Percentiles rank a stretch among this genome's conserved stretches.
phyloP scores from a whole-genome alignment of 2,329 filamentous ascomycete genomes.

The Diaporthe australafricana region DNA sequence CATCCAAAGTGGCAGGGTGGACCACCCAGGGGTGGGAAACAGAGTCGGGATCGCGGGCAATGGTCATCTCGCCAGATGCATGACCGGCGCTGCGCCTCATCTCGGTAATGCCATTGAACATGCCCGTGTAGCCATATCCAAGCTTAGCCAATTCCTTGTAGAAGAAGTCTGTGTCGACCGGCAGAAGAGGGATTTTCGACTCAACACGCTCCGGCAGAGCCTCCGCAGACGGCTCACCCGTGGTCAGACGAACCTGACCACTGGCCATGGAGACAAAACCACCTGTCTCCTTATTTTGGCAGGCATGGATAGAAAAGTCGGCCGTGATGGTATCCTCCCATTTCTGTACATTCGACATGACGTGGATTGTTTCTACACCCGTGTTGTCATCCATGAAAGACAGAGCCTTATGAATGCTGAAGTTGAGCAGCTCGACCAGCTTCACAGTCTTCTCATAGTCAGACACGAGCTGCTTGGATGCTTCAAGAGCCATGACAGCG shows the following conservation, averaged over 20 bases:
- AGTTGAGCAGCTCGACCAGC: conserved; percentile 39
- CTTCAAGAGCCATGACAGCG: conserved; percentile 40
- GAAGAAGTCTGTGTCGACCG: conserved; percentile 30
- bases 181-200: conserved; percentile 9
- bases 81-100: conserved; percentile 5
- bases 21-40: conserved; percentile 1
- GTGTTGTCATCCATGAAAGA: conserved; percentile 36
- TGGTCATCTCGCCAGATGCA: not conserved
- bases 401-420: conserved; percentile 40
- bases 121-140: conserved; percentile 33
- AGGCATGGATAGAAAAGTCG: conserved; percentile 4
- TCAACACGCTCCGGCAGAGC: conserved; percentile 1
- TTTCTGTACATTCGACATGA: not conserved
- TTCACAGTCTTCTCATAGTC: not conserved
- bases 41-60: not conserved
- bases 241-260: not conserved
- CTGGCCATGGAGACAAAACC: conserved; percentile 9
- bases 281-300: not conserved
- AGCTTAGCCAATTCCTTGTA: conserved; percentile 31
- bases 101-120: conserved; percentile 23
- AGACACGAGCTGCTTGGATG: conserved; percentile 27
- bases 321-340: not conserved
- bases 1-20: conserved; percentile 31
- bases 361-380: conserved; percentile 30
- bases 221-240: not conserved